These are phyloP conservation scores for Smithsoniella earleae DNA, from an alignment of 163 green algal species.

Conservation along the genomic window DNA sequence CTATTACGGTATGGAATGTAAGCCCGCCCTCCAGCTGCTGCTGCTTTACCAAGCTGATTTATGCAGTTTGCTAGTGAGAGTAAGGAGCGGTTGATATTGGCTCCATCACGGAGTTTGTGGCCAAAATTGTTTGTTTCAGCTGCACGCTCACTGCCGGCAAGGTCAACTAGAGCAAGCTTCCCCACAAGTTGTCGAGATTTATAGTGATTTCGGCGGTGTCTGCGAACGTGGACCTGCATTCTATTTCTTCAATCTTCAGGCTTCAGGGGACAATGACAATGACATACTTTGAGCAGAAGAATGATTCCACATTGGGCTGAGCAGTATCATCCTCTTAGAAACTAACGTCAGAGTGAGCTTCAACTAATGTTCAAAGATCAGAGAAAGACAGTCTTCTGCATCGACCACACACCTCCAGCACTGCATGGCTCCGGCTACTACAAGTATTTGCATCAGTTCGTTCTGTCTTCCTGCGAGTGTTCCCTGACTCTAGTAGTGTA, in stretches of 20 bases:
- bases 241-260: too few relatives aligned
- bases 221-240: slow-evolving; percentile 7
- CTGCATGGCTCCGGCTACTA: slow-evolving; percentile 62
- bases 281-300: too few relatives aligned
- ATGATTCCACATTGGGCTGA: too few relatives aligned
- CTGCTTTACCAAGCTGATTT: slow-evolving; percentile 69
- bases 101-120: slow-evolving; percentile 72
- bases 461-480: slow-evolving; percentile 70
- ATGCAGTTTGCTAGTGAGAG: slow-evolving; percentile 84
- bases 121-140: slow-evolving; percentile 74
- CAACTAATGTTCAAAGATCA: too few relatives aligned
- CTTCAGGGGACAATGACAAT: too few relatives aligned
- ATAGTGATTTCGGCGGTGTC: slow-evolving; percentile 22
- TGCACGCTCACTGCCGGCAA: slow-evolving; percentile 66
- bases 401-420: slow-evolving; percentile 33
- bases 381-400: too few relatives aligned
- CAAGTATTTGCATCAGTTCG: slow-evolving; percentile 66
- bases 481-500: slow-evolving; percentile 60
- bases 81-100: slow-evolving; percentile 77
- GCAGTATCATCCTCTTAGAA: too few relatives aligned
- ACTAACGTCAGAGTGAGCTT: too few relatives aligned
- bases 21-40: slow-evolving; percentile 44
- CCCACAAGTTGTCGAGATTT: slow-evolving; percentile 35
- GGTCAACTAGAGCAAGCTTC: slow-evolving; percentile 75
- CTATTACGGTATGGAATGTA: slow-evolving; percentile 74